Conservation (phyloP, 257 asterid genomes). For the Nicotiana knightiana region DNA sequence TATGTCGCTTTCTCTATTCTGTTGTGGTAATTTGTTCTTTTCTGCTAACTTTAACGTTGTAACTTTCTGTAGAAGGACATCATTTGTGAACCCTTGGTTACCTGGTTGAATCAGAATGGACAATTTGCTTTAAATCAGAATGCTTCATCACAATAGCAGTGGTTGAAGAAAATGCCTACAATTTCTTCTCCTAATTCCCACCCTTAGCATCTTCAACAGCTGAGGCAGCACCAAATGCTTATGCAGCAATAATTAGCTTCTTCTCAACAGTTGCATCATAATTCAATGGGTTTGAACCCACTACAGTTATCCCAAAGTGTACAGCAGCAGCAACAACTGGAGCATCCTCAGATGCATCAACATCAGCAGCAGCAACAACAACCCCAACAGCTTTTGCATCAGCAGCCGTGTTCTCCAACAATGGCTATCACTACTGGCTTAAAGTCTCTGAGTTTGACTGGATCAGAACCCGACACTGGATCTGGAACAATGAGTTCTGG, state of each 20-base stretch:
- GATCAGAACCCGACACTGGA: constrained; percentile 85
- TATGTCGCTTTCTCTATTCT: background rate
- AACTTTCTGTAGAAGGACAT: constrained; percentile 31
- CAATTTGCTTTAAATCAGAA: constrained; percentile 54
- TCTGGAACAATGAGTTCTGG: constrained; percentile 84
- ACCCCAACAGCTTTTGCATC: constrained; percentile 12
- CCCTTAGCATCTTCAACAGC: constrained; percentile 55
- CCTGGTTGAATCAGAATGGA: constrained; percentile 72
- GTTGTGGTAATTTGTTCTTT: background rate
- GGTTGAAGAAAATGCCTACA: constrained; percentile 70
- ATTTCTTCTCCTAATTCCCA: constrained; percentile 62
- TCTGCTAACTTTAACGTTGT: background rate
- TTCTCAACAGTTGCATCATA: constrained; percentile 50
- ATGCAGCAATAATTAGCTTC: constrained; percentile 60
- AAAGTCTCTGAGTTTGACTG: constrained; percentile 74
- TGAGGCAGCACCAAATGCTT: constrained; percentile 27
- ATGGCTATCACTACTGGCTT: constrained; percentile 49
- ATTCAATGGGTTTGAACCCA: constrained; percentile 45
- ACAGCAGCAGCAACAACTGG: constrained; percentile 54
- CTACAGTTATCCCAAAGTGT: constrained; percentile 67
- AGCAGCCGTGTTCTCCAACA: constrained; percentile 63
- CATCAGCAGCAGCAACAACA: constrained; percentile 38
- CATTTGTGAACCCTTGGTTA: constrained; percentile 56
- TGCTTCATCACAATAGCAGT: constrained; percentile 58
- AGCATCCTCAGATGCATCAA: constrained; percentile 47